These are phyloP conservation scores for Yarrowia yakushimensis DNA, from an alignment of 805 yeast genomes.

Conservation along the genomic window DNA sequence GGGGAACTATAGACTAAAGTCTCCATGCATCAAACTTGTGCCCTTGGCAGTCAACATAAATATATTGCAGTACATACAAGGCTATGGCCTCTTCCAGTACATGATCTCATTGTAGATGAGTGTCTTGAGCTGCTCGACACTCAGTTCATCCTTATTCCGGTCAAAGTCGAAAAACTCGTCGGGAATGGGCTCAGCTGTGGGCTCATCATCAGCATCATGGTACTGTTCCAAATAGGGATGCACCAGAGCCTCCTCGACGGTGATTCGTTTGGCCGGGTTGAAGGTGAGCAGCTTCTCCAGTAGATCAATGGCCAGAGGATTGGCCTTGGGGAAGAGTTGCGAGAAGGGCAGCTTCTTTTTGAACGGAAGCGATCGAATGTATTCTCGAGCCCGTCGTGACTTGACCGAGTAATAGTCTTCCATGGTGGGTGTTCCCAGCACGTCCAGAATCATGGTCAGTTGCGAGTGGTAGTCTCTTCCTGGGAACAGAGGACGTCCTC, in stretches of 20 bases:
- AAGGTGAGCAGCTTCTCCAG: constrained; percentile 70
- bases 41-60: neutral
- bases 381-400: constrained; percentile 82
- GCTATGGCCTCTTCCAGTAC: constrained; percentile 33
- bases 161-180: constrained; percentile 89
- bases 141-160: constrained; percentile 70
- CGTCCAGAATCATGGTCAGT: constrained; percentile 74
- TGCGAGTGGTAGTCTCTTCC: constrained; percentile 94
- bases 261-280: constrained; percentile 76
- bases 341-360: constrained; percentile 58
- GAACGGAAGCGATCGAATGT: constrained; percentile 74
- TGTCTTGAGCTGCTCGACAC: constrained; percentile 69
- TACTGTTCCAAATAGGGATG: constrained; percentile 86
- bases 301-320: constrained; percentile 66
- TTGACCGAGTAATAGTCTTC: constrained; percentile 58
- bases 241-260: constrained; percentile 76
- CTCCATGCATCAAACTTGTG: too few relatives aligned
- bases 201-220: constrained; percentile 95
- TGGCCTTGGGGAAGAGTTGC: constrained; percentile 45
- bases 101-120: constrained; percentile 79
- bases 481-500: constrained; percentile 85
- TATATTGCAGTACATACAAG: neutral
- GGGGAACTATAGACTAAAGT: too few relatives aligned
- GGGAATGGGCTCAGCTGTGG: constrained; percentile 76
- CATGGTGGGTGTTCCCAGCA: constrained; percentile 81